phyloP scores from a whole-genome alignment of 2,329 filamentous ascomycete species.

The Coniella lustricola region DNA sequence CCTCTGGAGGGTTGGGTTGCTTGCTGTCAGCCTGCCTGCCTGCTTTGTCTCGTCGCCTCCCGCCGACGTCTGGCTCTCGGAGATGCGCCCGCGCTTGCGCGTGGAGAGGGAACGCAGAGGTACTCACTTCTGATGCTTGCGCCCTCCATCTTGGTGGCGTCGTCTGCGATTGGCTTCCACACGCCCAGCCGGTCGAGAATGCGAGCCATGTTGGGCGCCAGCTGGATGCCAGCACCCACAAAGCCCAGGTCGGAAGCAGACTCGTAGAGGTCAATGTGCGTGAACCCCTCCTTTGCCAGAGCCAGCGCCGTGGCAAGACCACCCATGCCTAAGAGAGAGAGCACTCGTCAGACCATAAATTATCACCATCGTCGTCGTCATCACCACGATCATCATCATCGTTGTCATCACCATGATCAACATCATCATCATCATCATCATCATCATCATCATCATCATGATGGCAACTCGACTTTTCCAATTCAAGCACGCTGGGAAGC shows the following conservation, averaged over 20 bases:
- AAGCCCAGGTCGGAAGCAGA: constrained; percentile 67
- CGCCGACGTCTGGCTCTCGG: too few relatives aligned
- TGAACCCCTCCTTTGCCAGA: constrained; percentile 70
- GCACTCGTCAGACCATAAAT: neutral
- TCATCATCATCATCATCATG: too few relatives aligned
- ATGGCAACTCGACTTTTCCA: too few relatives aligned
- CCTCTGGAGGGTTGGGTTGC: constrained; percentile 33
- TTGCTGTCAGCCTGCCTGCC: too few relatives aligned
- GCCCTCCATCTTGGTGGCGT: constrained; percentile 12
- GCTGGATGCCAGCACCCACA: constrained; percentile 77
- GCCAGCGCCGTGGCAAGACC: constrained; percentile 66
- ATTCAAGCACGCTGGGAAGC: too few relatives aligned
- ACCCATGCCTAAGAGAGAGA: constrained; percentile 58
- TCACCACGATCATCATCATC: too few relatives aligned
- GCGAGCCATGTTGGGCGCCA: constrained; percentile 74
- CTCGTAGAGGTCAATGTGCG: constrained; percentile 67
- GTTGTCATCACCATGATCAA: too few relatives aligned
- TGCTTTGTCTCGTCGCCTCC: too few relatives aligned
- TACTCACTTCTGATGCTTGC: constrained; percentile 15
- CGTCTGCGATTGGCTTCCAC: constrained; percentile 12
- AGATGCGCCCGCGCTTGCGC: too few relatives aligned
- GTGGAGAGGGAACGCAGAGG: too few relatives aligned
- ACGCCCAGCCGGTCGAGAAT: constrained; percentile 49
- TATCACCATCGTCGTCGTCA: too few relatives aligned
- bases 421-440: too few relatives aligned